Evolutionary conservation across 208 protist species (phyloP), one percentile per base, ranked within the genome.

Genomic region (Trypanosoma cruzi): DNA sequence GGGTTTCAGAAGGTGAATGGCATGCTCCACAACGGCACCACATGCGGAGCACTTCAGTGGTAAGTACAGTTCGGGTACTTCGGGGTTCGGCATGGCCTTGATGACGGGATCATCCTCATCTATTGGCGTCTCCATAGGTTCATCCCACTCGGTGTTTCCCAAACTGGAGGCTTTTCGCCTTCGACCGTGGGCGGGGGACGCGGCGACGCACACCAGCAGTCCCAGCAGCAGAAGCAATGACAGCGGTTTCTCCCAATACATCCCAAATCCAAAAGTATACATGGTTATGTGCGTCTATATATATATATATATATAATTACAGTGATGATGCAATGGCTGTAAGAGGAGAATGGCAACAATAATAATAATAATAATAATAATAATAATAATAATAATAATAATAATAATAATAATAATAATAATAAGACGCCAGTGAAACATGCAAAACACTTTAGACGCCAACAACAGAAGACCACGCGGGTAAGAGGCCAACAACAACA

Each of bases 21-120:
- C 64, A 2, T 71, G 48, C 58, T 71, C 64, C 16, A 69, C 52
- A 42, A 76, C 34, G 26, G 71, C 71, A n/a, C 71, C 71, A 26
- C 71, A 76, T 18, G 71, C 71, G 5, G 62, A 62, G 36, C 71
- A 76, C 56, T 66, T 63, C 3, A 76, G 71, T 2, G 71, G 64
- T 7, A 34, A 22, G 4, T 37, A 31, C 7, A 70, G 24, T 36
- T 66, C 24, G 1, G 64, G 71, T 7, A 40, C 32, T 4, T 24
- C 42, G 29, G 69, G 69, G 31, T 75, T 42, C 22, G 69, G 69
- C 29, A 75, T 4, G 3, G 50, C 8, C 29, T 68, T 57, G 4
- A 54, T 24, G 6, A 76, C 49, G 26, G 63, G 48, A 24, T 76
- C 57, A 10, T 71, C 57, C 16, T 76, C 64, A 22, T 37, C 20